Percentiles rank a stretch among this genome's conserved stretches.
phyloP scores from a whole-genome alignment of 352 stramenopile genomes.

The Elongisporangium anandrum region DNA sequence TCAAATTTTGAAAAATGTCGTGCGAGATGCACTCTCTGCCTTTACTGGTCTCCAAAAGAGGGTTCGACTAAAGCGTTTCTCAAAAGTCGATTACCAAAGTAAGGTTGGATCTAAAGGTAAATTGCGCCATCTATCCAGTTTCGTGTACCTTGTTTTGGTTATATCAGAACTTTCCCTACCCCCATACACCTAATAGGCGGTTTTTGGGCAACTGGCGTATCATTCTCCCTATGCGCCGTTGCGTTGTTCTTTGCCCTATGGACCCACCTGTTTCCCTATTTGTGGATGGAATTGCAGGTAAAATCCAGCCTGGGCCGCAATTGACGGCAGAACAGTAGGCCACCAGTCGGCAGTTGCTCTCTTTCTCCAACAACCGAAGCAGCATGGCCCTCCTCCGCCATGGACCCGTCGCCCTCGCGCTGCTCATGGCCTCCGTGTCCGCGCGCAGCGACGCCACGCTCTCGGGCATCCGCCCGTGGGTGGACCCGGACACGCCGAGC shows the following conservation, averaged over 20 bases:
- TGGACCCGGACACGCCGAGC: slow-evolving; percentile 39
- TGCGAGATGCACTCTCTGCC: not conserved
- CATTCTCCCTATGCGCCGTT: not conserved
- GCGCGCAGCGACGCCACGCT: slow-evolving; percentile 8
- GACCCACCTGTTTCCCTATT: not conserved
- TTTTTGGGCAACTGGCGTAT: not conserved
- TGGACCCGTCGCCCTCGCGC: not conserved
- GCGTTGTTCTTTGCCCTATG: not conserved
- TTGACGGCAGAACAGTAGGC: not conserved
- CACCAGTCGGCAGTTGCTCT: slow-evolving; percentile 1
- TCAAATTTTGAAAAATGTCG: not conserved
- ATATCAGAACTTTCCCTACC: not conserved
- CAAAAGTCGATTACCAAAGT: not conserved
- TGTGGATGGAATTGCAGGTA: not conserved
- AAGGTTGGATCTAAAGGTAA: too few species aligned
- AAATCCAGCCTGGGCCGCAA: not conserved
- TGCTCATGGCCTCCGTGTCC: not conserved
- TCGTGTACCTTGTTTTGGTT: not conserved
- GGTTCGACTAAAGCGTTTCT: not conserved
- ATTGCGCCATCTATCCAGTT: too few species aligned
- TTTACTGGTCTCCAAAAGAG: not conserved
- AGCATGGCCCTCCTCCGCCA: not conserved
- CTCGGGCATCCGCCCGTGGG: slow-evolving; percentile 38
- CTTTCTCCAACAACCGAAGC: not conserved
- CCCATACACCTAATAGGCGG: not conserved